phyloP scores from a whole-genome alignment of 805 yeast species.

The Candida nanaspora region DNA sequence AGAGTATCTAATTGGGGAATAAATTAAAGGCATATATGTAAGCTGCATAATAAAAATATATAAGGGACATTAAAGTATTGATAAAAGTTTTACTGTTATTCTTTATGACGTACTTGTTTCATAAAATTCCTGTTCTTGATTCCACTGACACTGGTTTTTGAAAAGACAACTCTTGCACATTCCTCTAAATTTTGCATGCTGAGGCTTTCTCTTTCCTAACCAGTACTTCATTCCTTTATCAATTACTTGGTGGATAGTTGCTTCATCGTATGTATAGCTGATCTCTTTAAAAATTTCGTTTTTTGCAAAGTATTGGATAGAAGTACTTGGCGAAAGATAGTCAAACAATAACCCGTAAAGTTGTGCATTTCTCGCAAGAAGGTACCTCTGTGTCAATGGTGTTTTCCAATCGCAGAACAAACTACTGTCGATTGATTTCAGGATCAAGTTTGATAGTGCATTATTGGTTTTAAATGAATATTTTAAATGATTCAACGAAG shows the following conservation, averaged over 20 bases:
- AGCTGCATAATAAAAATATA: too few relatives aligned
- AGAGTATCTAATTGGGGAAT: too few relatives aligned
- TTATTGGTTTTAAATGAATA: too few relatives aligned
- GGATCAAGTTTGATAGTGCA: background rate
- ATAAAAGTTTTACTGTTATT: too few relatives aligned
- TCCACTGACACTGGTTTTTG: constrained; percentile 35
- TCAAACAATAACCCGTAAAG: constrained; percentile 29
- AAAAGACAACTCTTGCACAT: constrained; percentile 54
- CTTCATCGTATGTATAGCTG: constrained; percentile 29
- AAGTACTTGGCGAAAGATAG: constrained; percentile 28
- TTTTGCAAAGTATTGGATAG: constrained; percentile 48
- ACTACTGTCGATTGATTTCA: constrained; percentile 11
- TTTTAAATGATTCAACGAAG: too few relatives aligned
- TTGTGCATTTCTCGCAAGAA: constrained; percentile 50
- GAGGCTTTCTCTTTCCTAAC: constrained; percentile 51
- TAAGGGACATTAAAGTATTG: too few relatives aligned
- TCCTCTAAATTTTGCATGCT: constrained; percentile 29
- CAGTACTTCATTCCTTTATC: constrained; percentile 39
- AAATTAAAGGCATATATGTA: too few relatives aligned
- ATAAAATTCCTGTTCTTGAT: constrained; percentile 6
- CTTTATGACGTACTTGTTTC: too few relatives aligned
- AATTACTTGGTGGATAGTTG: constrained; percentile 23
- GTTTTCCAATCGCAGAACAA: constrained; percentile 39
- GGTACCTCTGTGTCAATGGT: constrained; percentile 49
- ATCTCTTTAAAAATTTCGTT: constrained; percentile 34